phyloP scores from a whole-genome alignment of 139 green algal species.

The Trebouxia sp. region DNA sequence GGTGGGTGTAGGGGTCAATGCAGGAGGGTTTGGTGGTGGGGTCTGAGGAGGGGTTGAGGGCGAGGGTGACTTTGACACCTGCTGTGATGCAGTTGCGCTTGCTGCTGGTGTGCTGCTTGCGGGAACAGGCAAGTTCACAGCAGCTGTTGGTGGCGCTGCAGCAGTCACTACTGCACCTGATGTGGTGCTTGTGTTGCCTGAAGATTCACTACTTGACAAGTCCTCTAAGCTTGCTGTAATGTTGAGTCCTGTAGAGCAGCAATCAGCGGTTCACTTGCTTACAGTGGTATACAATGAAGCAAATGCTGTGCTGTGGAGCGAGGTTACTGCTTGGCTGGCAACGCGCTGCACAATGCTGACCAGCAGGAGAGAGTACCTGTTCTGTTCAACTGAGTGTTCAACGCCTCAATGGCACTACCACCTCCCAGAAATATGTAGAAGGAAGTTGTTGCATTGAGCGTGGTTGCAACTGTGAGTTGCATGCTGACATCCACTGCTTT shows the following conservation, averaged over 20 bases:
- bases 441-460: background rate
- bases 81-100: no score
- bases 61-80: background rate
- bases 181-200: background rate
- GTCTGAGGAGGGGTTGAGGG: background rate
- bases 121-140: no score
- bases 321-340: no score
- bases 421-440: slow-evolving; percentile 10
- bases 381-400: background rate
- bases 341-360: no score
- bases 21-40: background rate
- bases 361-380: no score
- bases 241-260: background rate
- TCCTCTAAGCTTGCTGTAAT: background rate
- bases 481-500: slow-evolving; percentile 9
- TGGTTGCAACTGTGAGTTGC: slow-evolving; percentile 3
- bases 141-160: background rate
- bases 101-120: background rate
- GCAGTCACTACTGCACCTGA: background rate
- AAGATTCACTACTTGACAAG: background rate
- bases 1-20: background rate
- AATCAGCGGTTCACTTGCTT: no score
- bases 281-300: no score
- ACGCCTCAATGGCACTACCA: background rate
- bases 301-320: no score